Evolutionary conservation across 1,139 yeast genomes (phyloP).

Genomic region (Meyerozyma elateridarum): DNA sequence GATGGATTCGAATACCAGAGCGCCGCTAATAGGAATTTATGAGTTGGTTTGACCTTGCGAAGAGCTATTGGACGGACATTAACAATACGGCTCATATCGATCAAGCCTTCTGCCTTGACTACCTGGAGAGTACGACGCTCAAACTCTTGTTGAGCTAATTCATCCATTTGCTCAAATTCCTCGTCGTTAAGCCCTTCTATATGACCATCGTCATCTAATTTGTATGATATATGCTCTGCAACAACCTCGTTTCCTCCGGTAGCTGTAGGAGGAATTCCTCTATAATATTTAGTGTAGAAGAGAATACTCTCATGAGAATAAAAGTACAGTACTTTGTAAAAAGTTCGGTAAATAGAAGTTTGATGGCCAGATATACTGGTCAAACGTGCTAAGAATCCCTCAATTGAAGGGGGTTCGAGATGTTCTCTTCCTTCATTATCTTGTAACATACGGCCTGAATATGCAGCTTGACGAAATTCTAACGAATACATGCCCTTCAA

Average conservation of each 20-base stretch:
- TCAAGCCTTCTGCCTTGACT: conserved; percentile 52
- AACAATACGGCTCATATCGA: conserved; percentile 54
- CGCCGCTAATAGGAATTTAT: conserved; percentile 34
- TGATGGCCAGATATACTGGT: conserved; percentile 49
- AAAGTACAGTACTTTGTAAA: conserved; percentile 57
- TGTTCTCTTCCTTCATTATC: conserved; percentile 11
- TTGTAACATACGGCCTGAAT: conserved; percentile 29
- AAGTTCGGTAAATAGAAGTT: conserved; percentile 36
- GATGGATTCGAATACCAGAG: conserved; percentile 38
- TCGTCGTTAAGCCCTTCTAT: conserved; percentile 54
- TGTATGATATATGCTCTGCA: conserved; percentile 49
- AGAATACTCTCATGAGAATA: conserved; percentile 58
- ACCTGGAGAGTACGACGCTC: conserved; percentile 57
- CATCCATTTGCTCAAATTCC: conserved; percentile 49
- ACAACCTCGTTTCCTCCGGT: conserved; percentile 28
- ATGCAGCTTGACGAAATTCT: conserved; percentile 52
- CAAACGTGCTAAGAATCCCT: conserved; percentile 67
- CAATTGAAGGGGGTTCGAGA: conserved; percentile 63
- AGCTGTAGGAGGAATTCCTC: conserved; percentile 59
- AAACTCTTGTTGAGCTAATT: conserved; percentile 54
- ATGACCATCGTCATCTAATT: conserved; percentile 42
- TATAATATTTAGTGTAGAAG: conserved; percentile 50
- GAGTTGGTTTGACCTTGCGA: conserved; percentile 23
- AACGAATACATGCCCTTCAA: conserved; percentile 28
- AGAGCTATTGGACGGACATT: conserved; percentile 28